phyloP scores from a whole-genome alignment of 768 basidiomycete genomes.

The Mycena belliarum region DNA sequence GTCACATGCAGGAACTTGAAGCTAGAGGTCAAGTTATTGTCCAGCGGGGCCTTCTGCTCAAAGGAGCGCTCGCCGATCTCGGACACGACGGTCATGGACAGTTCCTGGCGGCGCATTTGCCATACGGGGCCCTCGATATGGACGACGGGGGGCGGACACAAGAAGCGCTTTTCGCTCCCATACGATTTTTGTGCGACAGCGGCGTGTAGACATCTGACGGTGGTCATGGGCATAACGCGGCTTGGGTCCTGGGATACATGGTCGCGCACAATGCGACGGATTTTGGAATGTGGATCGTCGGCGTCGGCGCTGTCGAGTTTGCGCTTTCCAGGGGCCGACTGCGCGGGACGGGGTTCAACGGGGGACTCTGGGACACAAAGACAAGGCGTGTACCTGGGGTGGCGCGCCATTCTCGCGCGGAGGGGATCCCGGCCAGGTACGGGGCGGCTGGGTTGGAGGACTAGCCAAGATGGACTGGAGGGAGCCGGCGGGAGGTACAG shows the following conservation, averaged over 20 bases:
- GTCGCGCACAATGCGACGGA: slow-evolving; percentile 81
- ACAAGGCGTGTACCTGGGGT: slow-evolving; percentile 38
- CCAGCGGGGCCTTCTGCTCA: slow-evolving; percentile 81
- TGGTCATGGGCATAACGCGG: slow-evolving; percentile 85
- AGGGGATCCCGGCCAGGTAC: slow-evolving; percentile 35
- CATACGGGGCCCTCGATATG: slow-evolving; percentile 88
- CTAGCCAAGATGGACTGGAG: slow-evolving; percentile 56
- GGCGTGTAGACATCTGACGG: slow-evolving; percentile 86
- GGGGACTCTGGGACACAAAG: slow-evolving; percentile 5
- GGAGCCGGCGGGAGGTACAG: slow-evolving; percentile 7
- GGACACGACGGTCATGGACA: slow-evolving; percentile 84
- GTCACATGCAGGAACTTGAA: slow-evolving; percentile 93
- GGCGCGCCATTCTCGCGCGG: slow-evolving; percentile 32
- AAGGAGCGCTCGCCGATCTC: slow-evolving; percentile 82
- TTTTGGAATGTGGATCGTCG: slow-evolving; percentile 74
- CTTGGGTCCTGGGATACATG: slow-evolving; percentile 75
- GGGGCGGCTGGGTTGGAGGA: slow-evolving; percentile 43
- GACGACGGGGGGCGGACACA: slow-evolving; percentile 91
- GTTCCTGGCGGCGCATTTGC: slow-evolving; percentile 79
- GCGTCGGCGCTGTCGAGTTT: slow-evolving; percentile 69
- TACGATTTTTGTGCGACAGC: slow-evolving; percentile 96
- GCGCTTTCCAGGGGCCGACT: slow-evolving; percentile 62
- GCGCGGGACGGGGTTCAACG: slow-evolving; percentile 12
- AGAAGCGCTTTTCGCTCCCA: slow-evolving; percentile 91
- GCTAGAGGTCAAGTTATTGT: slow-evolving; percentile 82